A percentile compares a stretch with the other conserved stretches of the same genome.
Evolutionary conservation across 139 green algal genomes (phyloP).

Genomic region (Ulvella scutata): DNA sequence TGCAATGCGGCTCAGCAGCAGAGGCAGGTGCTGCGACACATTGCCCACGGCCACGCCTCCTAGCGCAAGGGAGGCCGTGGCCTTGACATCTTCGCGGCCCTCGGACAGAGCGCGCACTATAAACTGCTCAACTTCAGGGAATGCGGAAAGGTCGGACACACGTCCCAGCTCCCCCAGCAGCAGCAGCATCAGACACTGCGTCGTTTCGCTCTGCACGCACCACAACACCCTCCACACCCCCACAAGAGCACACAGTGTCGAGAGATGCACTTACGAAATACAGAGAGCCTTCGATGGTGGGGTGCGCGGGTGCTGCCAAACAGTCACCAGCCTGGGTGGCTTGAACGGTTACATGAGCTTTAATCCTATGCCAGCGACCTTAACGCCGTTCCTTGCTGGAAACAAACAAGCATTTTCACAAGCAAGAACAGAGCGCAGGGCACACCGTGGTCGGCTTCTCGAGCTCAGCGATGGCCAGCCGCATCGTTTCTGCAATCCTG

Average conservation of each 20-base stretch:
- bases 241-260: too few relatives aligned
- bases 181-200: slow-evolving; percentile 62
- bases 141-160: slow-evolving; percentile 39
- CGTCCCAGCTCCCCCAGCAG: slow-evolving; percentile 74
- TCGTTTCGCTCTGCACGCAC: neutral
- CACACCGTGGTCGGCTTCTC: neutral
- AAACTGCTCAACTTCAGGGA: slow-evolving; percentile 18
- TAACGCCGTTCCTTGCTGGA: too few relatives aligned
- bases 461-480: neutral
- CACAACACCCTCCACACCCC: too few relatives aligned
- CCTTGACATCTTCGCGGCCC: slow-evolving; percentile 56
- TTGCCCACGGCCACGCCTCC: slow-evolving; percentile 68
- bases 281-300: too few relatives aligned
- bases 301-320: too few relatives aligned
- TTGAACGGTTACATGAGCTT: too few relatives aligned
- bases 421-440: neutral
- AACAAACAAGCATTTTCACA: too few relatives aligned
- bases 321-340: too few relatives aligned
- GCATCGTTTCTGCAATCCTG: neutral
- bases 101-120: slow-evolving; percentile 18
- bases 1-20: slow-evolving; percentile 46
- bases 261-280: too few relatives aligned
- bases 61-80: slow-evolving; percentile 59
- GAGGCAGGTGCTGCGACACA: slow-evolving; percentile 55
- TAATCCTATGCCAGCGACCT: too few relatives aligned